Evolutionary conservation across 257 asterid genomes (phyloP).

Genomic region (Lithospermum erythrorhizon): DNA sequence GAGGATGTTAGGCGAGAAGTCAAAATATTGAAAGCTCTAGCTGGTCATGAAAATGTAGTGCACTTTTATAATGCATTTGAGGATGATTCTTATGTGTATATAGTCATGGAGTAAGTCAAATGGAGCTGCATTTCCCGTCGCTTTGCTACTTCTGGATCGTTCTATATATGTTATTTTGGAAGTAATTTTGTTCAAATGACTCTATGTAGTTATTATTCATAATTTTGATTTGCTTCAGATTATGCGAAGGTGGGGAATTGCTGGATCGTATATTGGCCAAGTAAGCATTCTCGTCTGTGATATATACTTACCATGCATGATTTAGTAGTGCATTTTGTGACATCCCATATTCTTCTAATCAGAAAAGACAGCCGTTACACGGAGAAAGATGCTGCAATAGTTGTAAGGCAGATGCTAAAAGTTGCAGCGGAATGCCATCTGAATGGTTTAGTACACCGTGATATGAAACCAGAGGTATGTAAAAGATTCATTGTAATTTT

Average conservation of each 20-base stretch:
- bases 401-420: conserved; percentile 77
- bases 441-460: conserved; percentile 85
- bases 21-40: conserved; percentile 70
- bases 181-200: neutral
- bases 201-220: neutral
- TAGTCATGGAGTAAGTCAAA: conserved; percentile 73
- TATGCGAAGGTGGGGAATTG: conserved; percentile 85
- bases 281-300: conserved; percentile 27
- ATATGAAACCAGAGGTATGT: conserved; percentile 83
- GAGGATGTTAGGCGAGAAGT: conserved; percentile 88
- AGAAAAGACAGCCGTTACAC: conserved; percentile 80
- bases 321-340: conserved; percentile 9
- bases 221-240: conserved; percentile 21
- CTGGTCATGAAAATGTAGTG: conserved; percentile 81
- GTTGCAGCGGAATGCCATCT: conserved; percentile 92
- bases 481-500: neutral
- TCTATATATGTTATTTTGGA: neutral
- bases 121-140: neutral
- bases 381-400: conserved; percentile 81
- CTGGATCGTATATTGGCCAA: conserved; percentile 73
- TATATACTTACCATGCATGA: neutral
- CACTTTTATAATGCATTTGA: conserved; percentile 71
- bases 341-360: conserved; percentile 16
- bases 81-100: conserved; percentile 60
- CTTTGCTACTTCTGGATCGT: neutral